Conservation (phyloP, 106 monocot species). For the Apostasia ramifera region DNA sequence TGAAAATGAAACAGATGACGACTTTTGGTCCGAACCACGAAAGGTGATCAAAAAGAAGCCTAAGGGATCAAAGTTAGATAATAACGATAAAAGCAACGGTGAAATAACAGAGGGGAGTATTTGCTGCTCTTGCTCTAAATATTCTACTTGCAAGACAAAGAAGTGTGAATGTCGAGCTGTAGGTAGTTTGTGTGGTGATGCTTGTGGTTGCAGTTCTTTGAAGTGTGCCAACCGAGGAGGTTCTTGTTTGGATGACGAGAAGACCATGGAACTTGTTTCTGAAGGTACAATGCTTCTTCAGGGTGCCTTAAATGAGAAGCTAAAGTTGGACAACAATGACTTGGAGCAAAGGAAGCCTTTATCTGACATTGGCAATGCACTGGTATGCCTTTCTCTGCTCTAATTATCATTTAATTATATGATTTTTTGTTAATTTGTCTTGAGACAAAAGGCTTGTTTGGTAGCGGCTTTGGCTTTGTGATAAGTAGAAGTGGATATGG, state of each 20-base stretch:
- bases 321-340: conserved; percentile 11
- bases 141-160: conserved; percentile 77
- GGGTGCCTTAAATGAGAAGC: conserved; percentile 41
- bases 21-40: conserved; percentile 49
- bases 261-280: conserved; percentile 31
- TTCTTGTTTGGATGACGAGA: conserved; percentile 27
- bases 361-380: conserved; percentile 73
- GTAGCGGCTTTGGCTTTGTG: too few species aligned
- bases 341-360: conserved; percentile 45
- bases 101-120: neutral
- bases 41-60: conserved; percentile 21
- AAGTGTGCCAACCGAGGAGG: conserved; percentile 74
- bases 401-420: neutral
- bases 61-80: conserved; percentile 2
- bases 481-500: too few species aligned
- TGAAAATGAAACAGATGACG: conserved; percentile 30
- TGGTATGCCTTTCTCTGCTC: conserved; percentile 20
- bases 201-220: conserved; percentile 51
- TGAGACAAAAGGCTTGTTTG: too few species aligned
- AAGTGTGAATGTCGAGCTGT: conserved; percentile 80
- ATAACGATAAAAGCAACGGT: conserved; percentile 1
- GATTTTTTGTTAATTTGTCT: too few species aligned
- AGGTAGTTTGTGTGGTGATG: conserved; percentile 27
- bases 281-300: conserved; percentile 61
- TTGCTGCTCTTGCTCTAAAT: conserved; percentile 70